These are phyloP conservation scores for Paracoccidioides brasiliensis DNA, from an alignment of 2,329 filamentous ascomycete genomes.

Conservation along the genomic window DNA sequence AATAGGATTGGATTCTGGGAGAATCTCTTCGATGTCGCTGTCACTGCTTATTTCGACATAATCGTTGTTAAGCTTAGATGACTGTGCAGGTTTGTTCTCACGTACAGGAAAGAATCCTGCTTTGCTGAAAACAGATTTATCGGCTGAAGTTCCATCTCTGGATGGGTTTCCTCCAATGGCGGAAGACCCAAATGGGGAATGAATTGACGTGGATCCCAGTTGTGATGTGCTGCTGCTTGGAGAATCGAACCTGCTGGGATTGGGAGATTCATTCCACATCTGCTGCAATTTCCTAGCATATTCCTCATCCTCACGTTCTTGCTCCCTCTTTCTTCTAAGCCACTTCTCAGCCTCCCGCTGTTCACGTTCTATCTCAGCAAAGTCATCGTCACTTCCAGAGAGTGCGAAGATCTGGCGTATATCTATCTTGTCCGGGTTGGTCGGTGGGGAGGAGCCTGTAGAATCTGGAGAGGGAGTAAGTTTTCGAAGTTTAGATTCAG, in stretches of 20 bases:
- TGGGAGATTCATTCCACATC: slow-evolving; percentile 13
- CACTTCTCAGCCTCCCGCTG: slow-evolving; percentile 21
- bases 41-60: slow-evolving; percentile 8
- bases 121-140: not conserved
- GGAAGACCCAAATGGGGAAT: not conserved
- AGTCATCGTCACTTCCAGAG: slow-evolving; percentile 12
- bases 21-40: slow-evolving; percentile 6
- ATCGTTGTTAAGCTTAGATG: not conserved
- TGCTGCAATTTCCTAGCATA: slow-evolving; percentile 27
- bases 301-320: slow-evolving; percentile 27
- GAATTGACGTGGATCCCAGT: not conserved
- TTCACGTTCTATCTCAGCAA: slow-evolving; percentile 19
- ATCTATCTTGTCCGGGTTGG: slow-evolving; percentile 2
- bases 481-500: slow-evolving; percentile 1
- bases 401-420: slow-evolving; percentile 17
- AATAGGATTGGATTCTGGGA: not conserved
- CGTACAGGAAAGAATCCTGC: not conserved
- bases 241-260: not conserved
- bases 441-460: not conserved
- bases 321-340: slow-evolving; percentile 19
- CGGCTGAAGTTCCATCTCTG: not conserved
- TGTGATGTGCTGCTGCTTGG: not conserved
- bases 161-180: not conserved
- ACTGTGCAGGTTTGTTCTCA: not conserved
- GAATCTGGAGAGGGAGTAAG: not conserved